Conservation (phyloP, 805 yeast species). For the Schizosaccharomyces pombe region ASM294v3 CU329670.1:1213501-1214000, state of each 20-base stretch:
- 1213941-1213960: neutral
- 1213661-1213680: neutral
- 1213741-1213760: constrained; percentile 4
- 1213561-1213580: neutral
- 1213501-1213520: constrained; percentile 4
- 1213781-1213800: neutral
- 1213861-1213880: neutral
- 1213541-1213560: neutral
- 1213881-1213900: neutral
- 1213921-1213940: neutral
- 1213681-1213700: neutral
- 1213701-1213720: neutral
- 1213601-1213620: too few relatives aligned
- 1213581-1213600: neutral
- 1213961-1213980: neutral
- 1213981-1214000: neutral
- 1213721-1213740: neutral
- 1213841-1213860: constrained; percentile 3
- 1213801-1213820: neutral
- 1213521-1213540: neutral
- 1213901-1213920: neutral
- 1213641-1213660: neutral
- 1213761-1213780: neutral
- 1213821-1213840: neutral
- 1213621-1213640: too few relatives aligned